phyloP scores from a whole-genome alignment of 2,329 filamentous ascomycete genomes.

The Aureobasidium sp. region DNA sequence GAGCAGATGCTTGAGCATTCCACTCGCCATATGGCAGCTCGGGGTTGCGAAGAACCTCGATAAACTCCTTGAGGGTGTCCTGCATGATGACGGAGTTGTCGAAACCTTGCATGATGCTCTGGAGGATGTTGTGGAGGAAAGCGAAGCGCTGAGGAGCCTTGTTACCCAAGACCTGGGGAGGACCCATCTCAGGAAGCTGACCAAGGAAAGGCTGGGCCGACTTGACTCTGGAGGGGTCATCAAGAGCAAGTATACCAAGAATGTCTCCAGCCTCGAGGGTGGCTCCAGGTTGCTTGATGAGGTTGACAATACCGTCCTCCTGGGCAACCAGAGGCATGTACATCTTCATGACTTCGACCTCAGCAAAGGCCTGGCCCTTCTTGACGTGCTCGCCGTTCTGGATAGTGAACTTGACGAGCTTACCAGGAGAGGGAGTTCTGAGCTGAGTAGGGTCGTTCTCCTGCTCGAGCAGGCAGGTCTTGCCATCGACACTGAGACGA shows the following conservation, averaged over 20 bases:
- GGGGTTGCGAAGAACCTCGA: constrained; percentile 81
- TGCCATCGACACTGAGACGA: constrained; percentile 91
- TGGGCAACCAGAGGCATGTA: constrained; percentile 97
- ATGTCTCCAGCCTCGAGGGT: constrained; percentile 97
- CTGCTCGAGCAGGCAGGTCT: constrained; percentile 95
- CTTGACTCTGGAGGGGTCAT: constrained; percentile 94
- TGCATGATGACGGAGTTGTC: constrained; percentile 98
- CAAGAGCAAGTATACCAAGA: constrained; percentile 89
- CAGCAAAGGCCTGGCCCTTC: constrained; percentile 87
- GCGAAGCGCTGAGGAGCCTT: constrained; percentile 87
- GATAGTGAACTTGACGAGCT: constrained; percentile 95
- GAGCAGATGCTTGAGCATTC: constrained; percentile 88
- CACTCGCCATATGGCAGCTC: constrained; percentile 95
- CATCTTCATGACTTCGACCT: constrained; percentile 99
- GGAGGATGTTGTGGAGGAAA: constrained; percentile 67
- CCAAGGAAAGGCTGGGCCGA: constrained; percentile 90
- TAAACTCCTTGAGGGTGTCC: constrained; percentile 73
- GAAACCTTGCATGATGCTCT: constrained; percentile 85
- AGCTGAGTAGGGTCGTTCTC: constrained; percentile 98
- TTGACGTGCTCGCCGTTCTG: constrained; percentile 91
- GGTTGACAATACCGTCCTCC: constrained; percentile 91
- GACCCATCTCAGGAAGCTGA: constrained; percentile 78
- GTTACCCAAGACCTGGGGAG: constrained; percentile 77
- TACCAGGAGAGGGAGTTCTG: constrained; percentile 87
- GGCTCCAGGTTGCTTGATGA: constrained; percentile 99